Evolutionary conservation across 805 yeast genomes (phyloP).

Genomic region (Hanseniaspora clermontiae): DNA sequence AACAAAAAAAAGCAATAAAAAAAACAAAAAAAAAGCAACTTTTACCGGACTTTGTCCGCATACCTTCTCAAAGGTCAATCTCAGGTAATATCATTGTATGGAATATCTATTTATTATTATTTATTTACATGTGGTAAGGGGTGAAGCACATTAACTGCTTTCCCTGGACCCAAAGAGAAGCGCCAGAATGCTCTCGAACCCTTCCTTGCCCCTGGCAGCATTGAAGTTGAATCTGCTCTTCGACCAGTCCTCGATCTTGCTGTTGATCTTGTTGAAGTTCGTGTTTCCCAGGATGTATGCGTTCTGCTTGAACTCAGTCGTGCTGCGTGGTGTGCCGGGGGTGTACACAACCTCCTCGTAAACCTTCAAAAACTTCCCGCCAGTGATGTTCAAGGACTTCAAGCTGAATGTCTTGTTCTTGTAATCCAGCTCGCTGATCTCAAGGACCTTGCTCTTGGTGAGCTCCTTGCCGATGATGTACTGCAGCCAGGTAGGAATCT

Average conservation of each 20-base stretch:
- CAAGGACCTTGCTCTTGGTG: constrained; percentile 64
- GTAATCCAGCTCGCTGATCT: constrained; percentile 74
- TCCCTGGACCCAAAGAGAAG: constrained; percentile 23
- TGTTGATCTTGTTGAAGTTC: constrained; percentile 54
- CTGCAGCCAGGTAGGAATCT: constrained; percentile 72
- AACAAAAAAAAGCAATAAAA: background rate
- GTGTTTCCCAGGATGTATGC: constrained; percentile 87
- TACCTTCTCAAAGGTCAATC: background rate
- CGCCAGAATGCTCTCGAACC: constrained; percentile 70
- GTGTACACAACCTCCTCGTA: constrained; percentile 74
- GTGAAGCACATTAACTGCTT: background rate
- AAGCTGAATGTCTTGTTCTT: constrained; percentile 49
- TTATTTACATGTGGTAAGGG: background rate
- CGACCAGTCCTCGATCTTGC: constrained; percentile 83
- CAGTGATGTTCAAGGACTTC: constrained; percentile 80
- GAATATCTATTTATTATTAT: background rate
- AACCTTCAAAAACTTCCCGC: constrained; percentile 61
- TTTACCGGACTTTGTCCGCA: background rate
- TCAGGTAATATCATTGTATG: background rate
- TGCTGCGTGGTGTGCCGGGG: constrained; percentile 39
- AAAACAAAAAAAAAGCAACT: background rate
- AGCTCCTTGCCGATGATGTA: constrained; percentile 60
- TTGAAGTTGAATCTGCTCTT: constrained; percentile 79
- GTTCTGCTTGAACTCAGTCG: constrained; percentile 62
- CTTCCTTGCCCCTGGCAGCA: constrained; percentile 67